phyloP scores from a whole-genome alignment of 352 stramenopile species.

The Phytopythium sindhum region DNA sequence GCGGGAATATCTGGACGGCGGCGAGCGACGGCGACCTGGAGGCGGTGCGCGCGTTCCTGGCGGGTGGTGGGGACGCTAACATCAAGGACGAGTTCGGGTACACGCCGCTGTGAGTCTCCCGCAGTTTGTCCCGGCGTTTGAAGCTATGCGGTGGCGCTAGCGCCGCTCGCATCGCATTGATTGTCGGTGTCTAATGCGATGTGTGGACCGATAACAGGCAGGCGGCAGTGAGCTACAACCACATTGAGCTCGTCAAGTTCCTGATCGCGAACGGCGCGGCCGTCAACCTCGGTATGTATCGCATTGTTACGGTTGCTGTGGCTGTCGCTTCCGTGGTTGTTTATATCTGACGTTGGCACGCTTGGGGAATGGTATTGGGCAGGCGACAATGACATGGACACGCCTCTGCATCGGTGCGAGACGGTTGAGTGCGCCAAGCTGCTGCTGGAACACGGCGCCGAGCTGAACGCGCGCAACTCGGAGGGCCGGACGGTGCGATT shows the following conservation, averaged over 20 bases:
- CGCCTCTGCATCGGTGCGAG: slow-evolving; percentile 60
- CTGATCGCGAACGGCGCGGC: slow-evolving; percentile 41
- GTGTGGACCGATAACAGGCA: slow-evolving; percentile 23
- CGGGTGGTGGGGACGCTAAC: slow-evolving; percentile 39
- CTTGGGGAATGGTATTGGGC: background rate
- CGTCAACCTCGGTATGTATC: slow-evolving; percentile 33
- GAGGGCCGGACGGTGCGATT: slow-evolving; percentile 46
- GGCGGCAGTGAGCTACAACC: slow-evolving; percentile 66
- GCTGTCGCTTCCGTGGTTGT: background rate
- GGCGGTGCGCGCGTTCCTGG: slow-evolving; percentile 46
- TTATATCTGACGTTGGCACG: background rate
- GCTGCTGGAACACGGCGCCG: slow-evolving; percentile 47
- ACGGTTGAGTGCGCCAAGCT: slow-evolving; percentile 54
- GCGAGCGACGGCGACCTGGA: slow-evolving; percentile 60
- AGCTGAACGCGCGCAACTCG: slow-evolving; percentile 62
- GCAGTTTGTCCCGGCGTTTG: background rate
- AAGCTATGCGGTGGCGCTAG: background rate
- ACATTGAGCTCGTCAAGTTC: slow-evolving; percentile 52
- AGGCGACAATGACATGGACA: slow-evolving; percentile 67
- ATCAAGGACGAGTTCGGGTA: slow-evolving; percentile 67
- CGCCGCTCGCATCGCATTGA: background rate
- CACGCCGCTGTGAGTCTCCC: slow-evolving; percentile 48
- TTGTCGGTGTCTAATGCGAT: background rate
- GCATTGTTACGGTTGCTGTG: background rate
- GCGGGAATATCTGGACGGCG: slow-evolving; percentile 53